phyloP scores from a whole-genome alignment of 768 basidiomycete species.

The Gelatoporia subvermispora region DNA sequence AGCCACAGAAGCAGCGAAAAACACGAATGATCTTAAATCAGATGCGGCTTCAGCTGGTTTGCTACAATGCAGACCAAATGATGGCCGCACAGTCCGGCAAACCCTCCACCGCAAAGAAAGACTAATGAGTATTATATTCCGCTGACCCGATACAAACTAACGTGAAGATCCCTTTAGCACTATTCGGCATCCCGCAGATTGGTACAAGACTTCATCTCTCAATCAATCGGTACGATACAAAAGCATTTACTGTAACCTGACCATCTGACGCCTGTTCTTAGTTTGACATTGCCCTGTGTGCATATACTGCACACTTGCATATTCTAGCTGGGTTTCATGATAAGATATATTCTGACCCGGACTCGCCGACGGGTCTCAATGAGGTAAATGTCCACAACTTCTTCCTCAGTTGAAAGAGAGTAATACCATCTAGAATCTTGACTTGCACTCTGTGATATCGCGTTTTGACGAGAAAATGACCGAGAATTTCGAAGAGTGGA shows the following conservation, averaged over 20 bases:
- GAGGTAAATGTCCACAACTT: slow-evolving; percentile 48
- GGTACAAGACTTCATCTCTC: slow-evolving; percentile 68
- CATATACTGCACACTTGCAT: slow-evolving; percentile 62
- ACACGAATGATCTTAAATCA: slow-evolving; percentile 83
- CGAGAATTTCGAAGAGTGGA: slow-evolving; percentile 64
- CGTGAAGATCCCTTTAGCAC: too few species aligned
- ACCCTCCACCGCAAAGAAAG: slow-evolving; percentile 83
- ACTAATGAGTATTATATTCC: slow-evolving; percentile 46
- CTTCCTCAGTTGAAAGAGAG: too few species aligned
- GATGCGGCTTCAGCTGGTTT: slow-evolving; percentile 83
- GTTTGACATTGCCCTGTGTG: slow-evolving; percentile 76
- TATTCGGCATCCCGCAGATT: slow-evolving; percentile 65
- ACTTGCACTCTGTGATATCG: slow-evolving; percentile 63
- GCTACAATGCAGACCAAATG: slow-evolving; percentile 84
- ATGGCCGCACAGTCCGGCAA: slow-evolving; percentile 88
- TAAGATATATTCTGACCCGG: slow-evolving; percentile 68
- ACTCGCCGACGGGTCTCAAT: slow-evolving; percentile 63
- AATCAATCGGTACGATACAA: slow-evolving; percentile 52
- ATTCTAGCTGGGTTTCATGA: slow-evolving; percentile 75
- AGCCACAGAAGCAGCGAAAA: slow-evolving; percentile 68
- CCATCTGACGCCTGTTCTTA: too few species aligned
- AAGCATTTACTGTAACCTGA: too few species aligned
- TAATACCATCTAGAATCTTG: slow-evolving; percentile 46
- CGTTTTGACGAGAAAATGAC: slow-evolving; percentile 55
- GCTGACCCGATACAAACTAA: too few species aligned